Conservation (phyloP, 441 rosid genomes). For the Brassica hybrid region DNA sequence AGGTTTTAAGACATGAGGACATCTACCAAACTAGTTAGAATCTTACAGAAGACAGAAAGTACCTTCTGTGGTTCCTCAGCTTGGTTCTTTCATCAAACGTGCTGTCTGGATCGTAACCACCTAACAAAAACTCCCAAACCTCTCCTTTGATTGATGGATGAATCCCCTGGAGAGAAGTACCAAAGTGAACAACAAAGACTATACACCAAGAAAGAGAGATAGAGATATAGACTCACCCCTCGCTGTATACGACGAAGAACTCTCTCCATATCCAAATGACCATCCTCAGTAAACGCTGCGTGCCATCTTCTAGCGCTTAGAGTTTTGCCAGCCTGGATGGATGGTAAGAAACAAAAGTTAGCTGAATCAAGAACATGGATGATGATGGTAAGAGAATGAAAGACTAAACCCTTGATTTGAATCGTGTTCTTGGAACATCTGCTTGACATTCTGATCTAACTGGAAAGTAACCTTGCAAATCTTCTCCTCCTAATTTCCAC, state of each 20-base stretch:
- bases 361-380: slow-evolving; percentile 7
- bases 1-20: slow-evolving; percentile 8
- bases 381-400: background rate
- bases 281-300: slow-evolving; percentile 79
- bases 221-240: slow-evolving; percentile 58
- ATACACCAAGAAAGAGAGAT: background rate
- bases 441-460: slow-evolving; percentile 68
- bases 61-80: slow-evolving; percentile 76
- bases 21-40: background rate
- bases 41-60: slow-evolving; percentile 21
- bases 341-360: background rate
- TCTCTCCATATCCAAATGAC: slow-evolving; percentile 80
- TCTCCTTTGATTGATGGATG: slow-evolving; percentile 89
- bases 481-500: slow-evolving; percentile 60
- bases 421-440: slow-evolving; percentile 72
- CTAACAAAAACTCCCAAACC: slow-evolving; percentile 95
- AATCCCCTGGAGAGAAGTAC: slow-evolving; percentile 67
- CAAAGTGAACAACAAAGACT: slow-evolving; percentile 17
- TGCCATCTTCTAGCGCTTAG: slow-evolving; percentile 91
- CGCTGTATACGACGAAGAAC: slow-evolving; percentile 90
- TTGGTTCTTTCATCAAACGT: slow-evolving; percentile 71
- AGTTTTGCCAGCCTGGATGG: slow-evolving; percentile 79
- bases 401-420: slow-evolving; percentile 64
- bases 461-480: slow-evolving; percentile 73
- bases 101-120: slow-evolving; percentile 91